phyloP scores from a whole-genome alignment of 768 basidiomycete genomes.

The Auricularia sp. region DNA sequence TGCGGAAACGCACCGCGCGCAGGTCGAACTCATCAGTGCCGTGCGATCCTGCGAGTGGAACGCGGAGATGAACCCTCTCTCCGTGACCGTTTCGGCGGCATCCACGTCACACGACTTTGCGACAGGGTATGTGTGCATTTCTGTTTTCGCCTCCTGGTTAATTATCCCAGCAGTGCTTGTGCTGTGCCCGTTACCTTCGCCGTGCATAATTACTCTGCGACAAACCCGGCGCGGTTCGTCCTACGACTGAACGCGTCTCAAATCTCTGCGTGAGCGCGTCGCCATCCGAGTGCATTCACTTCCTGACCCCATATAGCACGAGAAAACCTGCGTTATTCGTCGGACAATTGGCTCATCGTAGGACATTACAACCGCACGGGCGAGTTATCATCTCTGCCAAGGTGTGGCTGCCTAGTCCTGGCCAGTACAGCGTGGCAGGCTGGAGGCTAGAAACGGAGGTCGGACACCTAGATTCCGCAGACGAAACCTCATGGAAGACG shows the following conservation, averaged over 20 bases:
- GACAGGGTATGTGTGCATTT: conserved; percentile 43
- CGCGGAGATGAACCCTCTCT: conserved; percentile 63
- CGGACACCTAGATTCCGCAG: conserved; percentile 21
- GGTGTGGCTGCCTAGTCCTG: conserved; percentile 54
- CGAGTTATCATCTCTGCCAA: conserved; percentile 34
- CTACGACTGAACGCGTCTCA: conserved; percentile 29
- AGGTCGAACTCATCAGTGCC: conserved; percentile 51
- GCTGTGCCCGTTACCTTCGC: conserved; percentile 42
- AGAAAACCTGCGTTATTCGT: conserved; percentile 39
- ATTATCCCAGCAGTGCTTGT: conserved; percentile 36
- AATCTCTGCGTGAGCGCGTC: background rate
- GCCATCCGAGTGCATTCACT: too few relatives aligned
- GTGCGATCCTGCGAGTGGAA: conserved; percentile 70
- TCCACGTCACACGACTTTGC: conserved; percentile 50
- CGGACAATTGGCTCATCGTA: conserved; percentile 60
- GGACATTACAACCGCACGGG: conserved; percentile 42
- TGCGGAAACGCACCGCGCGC: conserved; percentile 77
- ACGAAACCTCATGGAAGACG: background rate
- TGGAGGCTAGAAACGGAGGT: conserved; percentile 67
- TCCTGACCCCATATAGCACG: background rate
- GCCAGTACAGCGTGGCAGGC: conserved; percentile 49
- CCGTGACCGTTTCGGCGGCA: conserved; percentile 27
- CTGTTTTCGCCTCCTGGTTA: background rate
- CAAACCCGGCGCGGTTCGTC: conserved; percentile 47
- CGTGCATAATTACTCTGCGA: conserved; percentile 64